Percentiles rank a stretch among this genome's conserved stretches.
Evolutionary conservation across 352 stramenopile genomes (phyloP).

Genomic region (Discostella stelligera): DNA sequence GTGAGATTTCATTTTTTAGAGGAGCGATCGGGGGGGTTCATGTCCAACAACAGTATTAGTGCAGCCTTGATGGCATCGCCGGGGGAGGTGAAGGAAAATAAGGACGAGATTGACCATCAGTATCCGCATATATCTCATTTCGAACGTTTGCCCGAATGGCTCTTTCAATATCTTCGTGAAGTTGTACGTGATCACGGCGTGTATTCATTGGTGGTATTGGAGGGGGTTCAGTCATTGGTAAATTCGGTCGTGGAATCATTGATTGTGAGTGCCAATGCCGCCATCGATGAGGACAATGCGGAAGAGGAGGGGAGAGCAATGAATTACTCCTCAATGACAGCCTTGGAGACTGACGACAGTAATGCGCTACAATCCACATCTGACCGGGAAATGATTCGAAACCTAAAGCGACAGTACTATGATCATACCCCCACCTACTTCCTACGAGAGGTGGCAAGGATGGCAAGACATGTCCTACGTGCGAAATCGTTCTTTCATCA

Average conservation of each 20-base stretch:
- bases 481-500: constrained; percentile 68
- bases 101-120: not conserved
- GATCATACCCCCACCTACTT: constrained; percentile 36
- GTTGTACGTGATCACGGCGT: constrained; percentile 32
- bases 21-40: constrained; percentile 23
- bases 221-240: constrained; percentile 42
- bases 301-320: constrained; percentile 2
- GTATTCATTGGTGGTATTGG: constrained; percentile 37
- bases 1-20: constrained; percentile 75
- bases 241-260: constrained; percentile 35
- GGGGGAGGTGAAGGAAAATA: not conserved
- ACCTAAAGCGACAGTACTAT: constrained; percentile 28
- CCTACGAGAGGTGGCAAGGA: constrained; percentile 53
- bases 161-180: constrained; percentile 68
- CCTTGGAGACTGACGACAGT: not conserved
- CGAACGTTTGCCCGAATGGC: constrained; percentile 71
- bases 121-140: constrained; percentile 24
- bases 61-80: not conserved
- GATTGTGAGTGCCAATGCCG: constrained; percentile 9
- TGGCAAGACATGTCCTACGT: constrained; percentile 57
- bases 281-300: not conserved
- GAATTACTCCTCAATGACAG: not conserved
- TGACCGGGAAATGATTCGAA: constrained; percentile 11
- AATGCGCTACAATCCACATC: not conserved
- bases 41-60: constrained; percentile 9